Evolutionary conservation across 192 early-diverging fungal species (phyloP), one percentile per base, ranked within the genome.

Genomic region (Coemansia sp.): DNA sequence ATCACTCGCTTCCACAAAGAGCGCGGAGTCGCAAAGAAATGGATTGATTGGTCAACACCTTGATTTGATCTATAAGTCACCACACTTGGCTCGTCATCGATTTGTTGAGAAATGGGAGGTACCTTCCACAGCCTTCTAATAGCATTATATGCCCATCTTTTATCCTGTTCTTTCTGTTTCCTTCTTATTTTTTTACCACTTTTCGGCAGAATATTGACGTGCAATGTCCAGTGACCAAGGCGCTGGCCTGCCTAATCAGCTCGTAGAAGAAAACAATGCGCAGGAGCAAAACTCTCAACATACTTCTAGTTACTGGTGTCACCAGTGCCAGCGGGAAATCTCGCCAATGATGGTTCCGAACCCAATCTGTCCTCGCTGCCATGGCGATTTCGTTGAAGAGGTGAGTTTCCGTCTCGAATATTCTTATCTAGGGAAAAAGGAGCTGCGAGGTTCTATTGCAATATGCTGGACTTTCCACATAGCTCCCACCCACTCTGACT

Each of bases 331-430:
- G 60, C 53, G 55, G 7, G 87, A 89, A 81, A 85, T 90, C 10
- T 64, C 64, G 2, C 81, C 87, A 48, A 71, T 92, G 69, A 84
- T 92, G 86, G 89, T 87, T 7, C 88, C 89, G 4, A 83, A 87
- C 49, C 93, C 89, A n/a, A 87, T 87, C 44, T 94, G 93, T 60
- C 90, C 90, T 18, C 69, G 56, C 27, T 94, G 93, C 62, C 74
- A 87, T 62, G 73, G 80, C 49, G 86, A 90, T 59, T 94, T 94
- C 71, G 91, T 94, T n/a, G 91, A 94, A 79, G 84, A 92, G 82
- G 89, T 91, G 81, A 62, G 68, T 60, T 16, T 44, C 12, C 16
- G 12, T 50, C 48, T 56, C 54, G 47, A 49, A 49, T 27, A 9
- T 30, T 16, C 38, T 44, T 44, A 16, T 44, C 9, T 44, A n/a